Evolutionary conservation across 768 basidiomycete species (phyloP).

Genomic region (Hydnum rufescens): DNA sequence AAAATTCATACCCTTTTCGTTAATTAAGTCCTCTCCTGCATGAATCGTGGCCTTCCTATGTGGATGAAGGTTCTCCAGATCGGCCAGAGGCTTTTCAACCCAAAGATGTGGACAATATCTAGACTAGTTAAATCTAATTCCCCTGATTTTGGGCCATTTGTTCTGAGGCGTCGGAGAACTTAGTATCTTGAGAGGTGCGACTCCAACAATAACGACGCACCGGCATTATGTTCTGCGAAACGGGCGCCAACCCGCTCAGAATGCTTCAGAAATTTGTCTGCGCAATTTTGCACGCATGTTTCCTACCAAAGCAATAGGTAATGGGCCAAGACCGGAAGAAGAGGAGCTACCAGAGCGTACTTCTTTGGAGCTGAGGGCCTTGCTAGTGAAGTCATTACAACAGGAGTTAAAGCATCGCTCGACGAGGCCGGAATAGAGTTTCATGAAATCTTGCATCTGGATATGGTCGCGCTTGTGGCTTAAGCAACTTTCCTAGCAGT

Average conservation of each 20-base stretch:
- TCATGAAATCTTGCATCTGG: conserved; percentile 99
- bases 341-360: conserved; percentile 20
- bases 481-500: background rate
- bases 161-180: too few relatives aligned
- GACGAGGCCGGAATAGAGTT: conserved; percentile 82
- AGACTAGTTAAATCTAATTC: too few relatives aligned
- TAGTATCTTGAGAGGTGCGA: too few relatives aligned
- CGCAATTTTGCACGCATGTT: conserved; percentile 78
- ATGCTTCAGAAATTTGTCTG: conserved; percentile 95
- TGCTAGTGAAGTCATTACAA: conserved; percentile 92
- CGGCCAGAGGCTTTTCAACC: too few relatives aligned
- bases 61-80: too few relatives aligned
- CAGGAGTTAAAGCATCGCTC: conserved; percentile 93
- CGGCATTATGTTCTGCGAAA: conserved; percentile 83
- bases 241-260: conserved; percentile 83
- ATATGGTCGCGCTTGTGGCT: background rate
- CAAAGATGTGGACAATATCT: too few relatives aligned
- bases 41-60: too few relatives aligned
- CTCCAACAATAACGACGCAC: conserved; percentile 27
- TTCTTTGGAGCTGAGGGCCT: conserved; percentile 84
- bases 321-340: background rate
- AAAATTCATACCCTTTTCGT: too few relatives aligned
- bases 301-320: conserved; percentile 31
- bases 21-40: too few relatives aligned
- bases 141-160: too few relatives aligned